phyloP scores from a whole-genome alignment of 2,329 filamentous ascomycete species.

The Catunica adiposa region DNA sequence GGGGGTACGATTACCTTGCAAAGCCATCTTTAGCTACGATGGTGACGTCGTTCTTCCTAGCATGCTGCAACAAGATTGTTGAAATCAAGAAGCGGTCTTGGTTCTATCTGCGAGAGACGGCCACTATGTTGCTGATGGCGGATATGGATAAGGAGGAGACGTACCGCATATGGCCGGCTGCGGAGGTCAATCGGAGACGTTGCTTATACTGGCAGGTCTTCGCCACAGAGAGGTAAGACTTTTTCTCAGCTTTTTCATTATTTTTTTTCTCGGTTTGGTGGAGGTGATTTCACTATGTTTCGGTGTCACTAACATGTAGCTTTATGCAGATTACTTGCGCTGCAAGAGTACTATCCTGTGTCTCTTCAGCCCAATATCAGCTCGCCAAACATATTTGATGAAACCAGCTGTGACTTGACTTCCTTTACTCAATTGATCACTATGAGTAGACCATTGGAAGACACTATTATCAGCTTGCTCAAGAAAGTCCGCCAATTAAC shows the following conservation, averaged over 20 bases:
- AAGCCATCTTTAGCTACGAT: conserved; percentile 39
- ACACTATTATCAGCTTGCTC: conserved; percentile 34
- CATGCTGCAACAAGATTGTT: conserved; percentile 39
- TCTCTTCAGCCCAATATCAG: conserved; percentile 54
- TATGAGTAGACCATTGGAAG: conserved; percentile 43
- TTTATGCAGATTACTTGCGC: conserved; percentile 42
- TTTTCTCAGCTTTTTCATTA: background rate
- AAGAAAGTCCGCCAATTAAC: conserved; percentile 43
- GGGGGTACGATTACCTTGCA: conserved; percentile 43
- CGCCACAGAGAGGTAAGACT: conserved; percentile 46
- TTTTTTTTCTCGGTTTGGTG: conserved; percentile 1
- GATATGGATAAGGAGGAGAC: conserved; percentile 46
- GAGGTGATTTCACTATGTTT: background rate
- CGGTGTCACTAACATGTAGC: background rate
- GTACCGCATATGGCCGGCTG: conserved; percentile 35
- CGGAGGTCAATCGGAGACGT: conserved; percentile 46
- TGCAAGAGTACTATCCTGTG: conserved; percentile 52
- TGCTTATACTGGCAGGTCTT: conserved; percentile 60
- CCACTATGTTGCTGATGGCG: conserved; percentile 47
- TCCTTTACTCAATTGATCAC: conserved; percentile 34
- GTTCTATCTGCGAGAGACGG: conserved; percentile 64
- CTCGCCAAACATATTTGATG: conserved; percentile 12
- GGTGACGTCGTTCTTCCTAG: conserved; percentile 65
- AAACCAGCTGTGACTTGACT: conserved; percentile 10
- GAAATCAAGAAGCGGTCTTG: conserved; percentile 44